These are phyloP conservation scores for Lentinula boryana DNA, from an alignment of 768 basidiomycete genomes.

Conservation along the genomic window DNA sequence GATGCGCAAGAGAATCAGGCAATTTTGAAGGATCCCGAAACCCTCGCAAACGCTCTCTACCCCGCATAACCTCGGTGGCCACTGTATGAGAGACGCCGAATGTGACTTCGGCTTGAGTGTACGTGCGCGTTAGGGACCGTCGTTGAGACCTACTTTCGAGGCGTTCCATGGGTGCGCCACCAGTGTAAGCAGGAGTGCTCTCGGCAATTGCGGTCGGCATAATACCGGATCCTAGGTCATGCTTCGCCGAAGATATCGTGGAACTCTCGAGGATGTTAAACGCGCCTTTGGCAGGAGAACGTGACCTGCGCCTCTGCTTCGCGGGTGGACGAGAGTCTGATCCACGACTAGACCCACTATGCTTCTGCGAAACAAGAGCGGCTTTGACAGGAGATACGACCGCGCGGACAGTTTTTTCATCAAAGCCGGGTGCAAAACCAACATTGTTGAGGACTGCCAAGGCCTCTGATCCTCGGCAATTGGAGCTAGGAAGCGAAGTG, in stretches of 20 bases:
- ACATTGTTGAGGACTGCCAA: background rate
- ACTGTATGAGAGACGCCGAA: slow-evolving; percentile 1
- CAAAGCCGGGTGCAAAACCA: background rate
- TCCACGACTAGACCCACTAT: background rate
- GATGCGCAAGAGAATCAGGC: background rate
- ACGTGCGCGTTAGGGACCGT: background rate
- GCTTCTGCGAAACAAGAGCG: background rate
- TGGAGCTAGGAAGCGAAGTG: background rate
- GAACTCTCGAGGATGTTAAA: background rate
- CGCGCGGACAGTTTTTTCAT: slow-evolving; percentile 1
- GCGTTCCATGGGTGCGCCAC: slow-evolving; percentile 2
- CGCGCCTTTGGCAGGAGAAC: background rate
- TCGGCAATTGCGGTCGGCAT: background rate
- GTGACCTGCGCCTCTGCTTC: background rate
- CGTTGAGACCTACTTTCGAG: background rate
- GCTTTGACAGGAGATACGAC: background rate
- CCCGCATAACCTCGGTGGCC: background rate
- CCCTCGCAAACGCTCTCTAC: background rate
- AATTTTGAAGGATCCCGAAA: background rate
- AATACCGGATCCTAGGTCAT: background rate
- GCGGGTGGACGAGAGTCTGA: background rate
- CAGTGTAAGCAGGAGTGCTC: background rate
- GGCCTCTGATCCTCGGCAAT: background rate
- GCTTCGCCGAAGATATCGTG: background rate
- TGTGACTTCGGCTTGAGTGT: background rate